These are phyloP conservation scores for Berberis thunbergii DNA, from an alignment of 164 flowering plant genomes.

Conservation along the genomic window DNA sequence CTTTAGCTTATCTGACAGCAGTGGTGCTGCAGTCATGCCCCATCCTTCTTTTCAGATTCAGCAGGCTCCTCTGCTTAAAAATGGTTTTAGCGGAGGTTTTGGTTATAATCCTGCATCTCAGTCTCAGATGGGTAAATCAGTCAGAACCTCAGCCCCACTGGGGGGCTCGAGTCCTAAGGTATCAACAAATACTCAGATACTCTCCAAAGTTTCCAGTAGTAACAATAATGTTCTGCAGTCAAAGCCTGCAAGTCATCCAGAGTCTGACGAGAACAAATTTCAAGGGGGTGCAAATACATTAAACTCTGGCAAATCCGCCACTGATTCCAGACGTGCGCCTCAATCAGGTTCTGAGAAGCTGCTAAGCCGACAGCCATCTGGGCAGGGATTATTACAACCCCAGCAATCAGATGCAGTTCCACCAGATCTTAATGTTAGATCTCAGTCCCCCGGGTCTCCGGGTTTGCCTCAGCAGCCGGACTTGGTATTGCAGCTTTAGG, in stretches of 20 bases:
- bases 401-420: constrained; percentile 33
- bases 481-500: constrained; percentile 62
- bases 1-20: constrained; percentile 8
- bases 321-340: constrained; percentile 11
- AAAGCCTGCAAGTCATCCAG: constrained; percentile 3
- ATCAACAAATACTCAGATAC: constrained; percentile 14
- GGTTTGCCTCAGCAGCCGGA: constrained; percentile 38
- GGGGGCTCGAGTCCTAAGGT: constrained; percentile 1
- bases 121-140: constrained; percentile 18
- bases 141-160: constrained; percentile 1
- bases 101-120: constrained; percentile 15
- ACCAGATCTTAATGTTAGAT: constrained; percentile 48
- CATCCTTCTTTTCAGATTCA: constrained; percentile 17
- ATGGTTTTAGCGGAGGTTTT: constrained; percentile 18
- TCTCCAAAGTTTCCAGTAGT: constrained; percentile 17
- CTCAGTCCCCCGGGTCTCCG: constrained; percentile 48
- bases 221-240: constrained; percentile 12
- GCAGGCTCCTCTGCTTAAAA: constrained; percentile 16
- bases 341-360: constrained; percentile 6
- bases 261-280: constrained; percentile 15
- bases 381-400: constrained; percentile 17
- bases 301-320: constrained; percentile 9
- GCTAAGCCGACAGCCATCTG: constrained; percentile 17
- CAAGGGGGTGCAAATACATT: constrained; percentile 12
- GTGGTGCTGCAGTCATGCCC: constrained; percentile 4